Base-by-base conservation (phyloP, 495 filamentous ascomycete species). In the Aspergillus taichungensis region DNA sequence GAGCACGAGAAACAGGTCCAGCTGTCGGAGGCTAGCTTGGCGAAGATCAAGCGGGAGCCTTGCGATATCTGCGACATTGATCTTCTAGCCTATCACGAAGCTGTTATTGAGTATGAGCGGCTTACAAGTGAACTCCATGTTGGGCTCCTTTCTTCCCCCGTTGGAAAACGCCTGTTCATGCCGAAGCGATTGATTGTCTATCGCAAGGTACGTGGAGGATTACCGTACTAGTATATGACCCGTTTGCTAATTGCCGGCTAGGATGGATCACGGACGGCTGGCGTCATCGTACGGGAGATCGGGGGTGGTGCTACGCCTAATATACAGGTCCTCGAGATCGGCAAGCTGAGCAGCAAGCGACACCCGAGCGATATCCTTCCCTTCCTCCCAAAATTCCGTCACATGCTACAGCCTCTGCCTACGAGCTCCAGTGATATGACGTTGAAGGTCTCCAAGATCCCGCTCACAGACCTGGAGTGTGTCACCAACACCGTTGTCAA, bases 1-100 rank as follows among this genome's bases (percentile, higher is more conserved):
- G 88, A 95, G 63, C 90, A 96, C 51, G 91, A 97, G 66, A 91
- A 90, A 59, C 80, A 87, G 52, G 85, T 97, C 36, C 88, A 91
- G 56, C 54, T 95, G n/a, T 94, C 89, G 0, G 88, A 97, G 59
- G 87, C 85, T 2, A 89, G 92, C 62, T 68, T 98, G 47, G 87
- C 76, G 32, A 94, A 91, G 60, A 76, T 98, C 53, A 91, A 91
- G 63, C 75, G 88, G 4, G 87, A 94, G 52, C 58, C 84, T 6
- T 98, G 92, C 58, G 66, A 79, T 13, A 80, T 85, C 33, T 98
- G 92, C 60, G 86, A 95, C 51, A 60, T 75, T 27, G 83, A 91
- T 57, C 64, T 98, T 39, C 81, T 85, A 34, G 59, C 69, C 37
- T 94, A 84, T 54, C 92, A 95, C 58, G 69, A 83, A 45, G 82